Evolutionary conservation across 257 asterid genomes (phyloP).

Genomic region (Solanum sejunctum): DNA sequence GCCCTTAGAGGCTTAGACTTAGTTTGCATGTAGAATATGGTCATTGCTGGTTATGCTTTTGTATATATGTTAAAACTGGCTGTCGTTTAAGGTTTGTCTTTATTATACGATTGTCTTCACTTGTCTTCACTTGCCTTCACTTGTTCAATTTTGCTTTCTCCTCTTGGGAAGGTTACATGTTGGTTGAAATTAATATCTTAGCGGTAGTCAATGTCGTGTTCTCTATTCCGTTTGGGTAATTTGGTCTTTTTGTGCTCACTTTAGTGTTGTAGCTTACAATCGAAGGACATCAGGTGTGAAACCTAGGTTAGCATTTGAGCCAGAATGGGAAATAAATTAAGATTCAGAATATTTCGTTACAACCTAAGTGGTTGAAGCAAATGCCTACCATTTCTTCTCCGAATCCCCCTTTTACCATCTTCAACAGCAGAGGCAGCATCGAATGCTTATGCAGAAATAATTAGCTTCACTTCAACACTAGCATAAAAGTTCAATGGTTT

Average conservation of each 20-base stretch:
- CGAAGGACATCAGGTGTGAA: slow-evolving; percentile 55
- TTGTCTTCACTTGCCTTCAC: neutral
- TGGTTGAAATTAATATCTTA: neutral
- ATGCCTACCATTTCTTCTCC: slow-evolving; percentile 55
- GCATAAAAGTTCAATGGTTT: slow-evolving; percentile 44
- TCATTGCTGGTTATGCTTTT: neutral
- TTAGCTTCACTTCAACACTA: slow-evolving; percentile 39
- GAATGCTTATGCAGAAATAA: slow-evolving; percentile 48
- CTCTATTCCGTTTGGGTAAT: neutral
- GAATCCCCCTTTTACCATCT: slow-evolving; percentile 47
- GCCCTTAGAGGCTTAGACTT: neutral
- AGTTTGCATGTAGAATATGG: neutral
- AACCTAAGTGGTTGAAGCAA: slow-evolving; percentile 82
- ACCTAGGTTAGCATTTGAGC: slow-evolving; percentile 42
- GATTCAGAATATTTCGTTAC: slow-evolving; percentile 47
- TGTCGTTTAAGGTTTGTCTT: neutral
- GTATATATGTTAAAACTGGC: neutral
- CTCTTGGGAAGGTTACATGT: neutral
- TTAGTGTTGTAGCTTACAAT: neutral
- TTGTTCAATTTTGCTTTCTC: neutral
- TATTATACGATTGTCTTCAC: neutral
- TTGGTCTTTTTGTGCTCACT: neutral
- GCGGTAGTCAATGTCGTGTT: neutral
- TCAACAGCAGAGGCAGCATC: slow-evolving; percentile 32
- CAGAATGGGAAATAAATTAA: slow-evolving; percentile 66